These are phyloP conservation scores for Rutstroemia sp. DNA, from an alignment of 2,329 filamentous ascomycete genomes.

Conservation along the genomic window DNA sequence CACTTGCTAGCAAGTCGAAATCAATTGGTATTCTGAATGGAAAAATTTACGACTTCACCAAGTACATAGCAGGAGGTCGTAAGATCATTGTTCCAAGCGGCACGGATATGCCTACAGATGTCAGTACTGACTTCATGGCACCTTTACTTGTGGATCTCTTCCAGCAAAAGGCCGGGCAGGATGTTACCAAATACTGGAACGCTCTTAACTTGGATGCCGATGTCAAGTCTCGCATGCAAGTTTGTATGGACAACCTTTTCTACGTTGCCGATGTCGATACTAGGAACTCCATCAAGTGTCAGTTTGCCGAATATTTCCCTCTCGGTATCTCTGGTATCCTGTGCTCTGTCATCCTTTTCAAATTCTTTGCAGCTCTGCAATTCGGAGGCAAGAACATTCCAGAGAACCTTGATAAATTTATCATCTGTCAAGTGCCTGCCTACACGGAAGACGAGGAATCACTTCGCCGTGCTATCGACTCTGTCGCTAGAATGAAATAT, in stretches of 20 bases:
- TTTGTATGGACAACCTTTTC: slow-evolving; percentile 89
- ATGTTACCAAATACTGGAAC: slow-evolving; percentile 80
- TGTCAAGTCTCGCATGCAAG: slow-evolving; percentile 60
- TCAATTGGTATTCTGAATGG: slow-evolving; percentile 72
- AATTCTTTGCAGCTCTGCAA: slow-evolving; percentile 93
- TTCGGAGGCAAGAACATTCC: slow-evolving; percentile 87
- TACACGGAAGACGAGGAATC: slow-evolving; percentile 99
- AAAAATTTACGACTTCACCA: slow-evolving; percentile 82
- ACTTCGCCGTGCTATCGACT: slow-evolving; percentile 92
- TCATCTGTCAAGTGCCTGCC: slow-evolving; percentile 95
- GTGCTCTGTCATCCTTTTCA: slow-evolving; percentile 79
- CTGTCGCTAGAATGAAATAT: slow-evolving; percentile 88
- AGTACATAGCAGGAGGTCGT: slow-evolving; percentile 72
- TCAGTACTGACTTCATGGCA: slow-evolving; percentile 75
- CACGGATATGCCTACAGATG: slow-evolving; percentile 37
- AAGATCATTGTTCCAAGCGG: slow-evolving; percentile 50
- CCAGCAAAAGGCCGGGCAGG: slow-evolving; percentile 63
- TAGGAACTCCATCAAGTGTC: slow-evolving; percentile 74
- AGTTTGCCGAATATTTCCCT: slow-evolving; percentile 84
- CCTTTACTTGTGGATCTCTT: slow-evolving; percentile 68
- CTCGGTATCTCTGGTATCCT: slow-evolving; percentile 77
- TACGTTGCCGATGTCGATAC: slow-evolving; percentile 91
- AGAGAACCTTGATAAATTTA: slow-evolving; percentile 95
- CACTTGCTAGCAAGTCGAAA: slow-evolving; percentile 53
- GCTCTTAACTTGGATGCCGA: slow-evolving; percentile 51